Evolutionary conservation across 2,329 filamentous ascomycete species (phyloP).

Genomic region (Penicillium sp.): DNA sequence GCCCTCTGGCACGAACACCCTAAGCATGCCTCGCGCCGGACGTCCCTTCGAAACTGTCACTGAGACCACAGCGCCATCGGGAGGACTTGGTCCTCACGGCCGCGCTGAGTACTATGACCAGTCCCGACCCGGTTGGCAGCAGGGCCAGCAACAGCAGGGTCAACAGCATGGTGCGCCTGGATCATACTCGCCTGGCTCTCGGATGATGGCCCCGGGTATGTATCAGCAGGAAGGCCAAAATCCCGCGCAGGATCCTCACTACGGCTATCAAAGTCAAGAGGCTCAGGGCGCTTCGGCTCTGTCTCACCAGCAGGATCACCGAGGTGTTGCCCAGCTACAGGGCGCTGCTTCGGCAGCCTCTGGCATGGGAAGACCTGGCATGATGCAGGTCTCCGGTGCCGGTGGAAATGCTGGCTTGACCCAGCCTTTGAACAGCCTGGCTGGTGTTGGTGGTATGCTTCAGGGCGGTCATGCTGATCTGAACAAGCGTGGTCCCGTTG

Average conservation of each 20-base stretch:
- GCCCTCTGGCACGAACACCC: conserved; percentile 93
- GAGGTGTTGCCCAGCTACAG: conserved; percentile 64
- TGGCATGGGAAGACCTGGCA: conserved; percentile 44
- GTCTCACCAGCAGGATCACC: conserved; percentile 63
- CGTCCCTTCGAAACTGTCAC: conserved; percentile 35
- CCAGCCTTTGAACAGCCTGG: conserved; percentile 58
- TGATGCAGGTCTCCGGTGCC: conserved; percentile 50
- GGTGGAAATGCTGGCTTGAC: conserved; percentile 46
- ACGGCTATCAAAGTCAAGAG: conserved; percentile 45
- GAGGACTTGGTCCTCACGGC: conserved; percentile 30
- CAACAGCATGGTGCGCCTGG: conserved; percentile 34
- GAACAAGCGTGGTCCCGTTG: conserved; percentile 89
- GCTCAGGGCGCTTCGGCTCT: conserved; percentile 48
- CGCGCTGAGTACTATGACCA: conserved; percentile 44
- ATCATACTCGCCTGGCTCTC: conserved; percentile 43
- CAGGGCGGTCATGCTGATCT: conserved; percentile 54
- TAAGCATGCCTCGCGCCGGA: conserved; percentile 63
- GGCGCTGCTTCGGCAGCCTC: conserved; percentile 64
- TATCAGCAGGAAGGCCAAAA: conserved; percentile 38
- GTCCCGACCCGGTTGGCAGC: conserved; percentile 40
- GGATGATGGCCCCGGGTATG: conserved; percentile 36
- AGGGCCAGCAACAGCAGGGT: conserved; percentile 29
- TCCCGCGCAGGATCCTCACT: conserved; percentile 44
- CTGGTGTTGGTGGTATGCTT: conserved; percentile 61
- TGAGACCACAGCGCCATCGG: conserved; percentile 31